Conservation (phyloP, 345 rosid species). For the Euphorbia peplus region DNA sequence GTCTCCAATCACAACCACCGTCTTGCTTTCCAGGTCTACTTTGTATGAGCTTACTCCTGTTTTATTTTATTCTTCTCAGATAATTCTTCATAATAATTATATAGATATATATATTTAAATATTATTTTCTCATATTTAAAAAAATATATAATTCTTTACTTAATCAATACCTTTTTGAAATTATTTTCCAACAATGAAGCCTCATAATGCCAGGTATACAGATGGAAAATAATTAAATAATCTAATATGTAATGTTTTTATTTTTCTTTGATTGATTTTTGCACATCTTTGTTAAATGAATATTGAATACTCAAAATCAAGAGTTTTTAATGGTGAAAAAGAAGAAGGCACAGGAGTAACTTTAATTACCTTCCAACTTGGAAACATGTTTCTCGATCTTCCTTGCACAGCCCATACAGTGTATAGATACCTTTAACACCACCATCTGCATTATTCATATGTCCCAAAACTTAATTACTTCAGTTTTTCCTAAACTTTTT, state of each 20-base stretch:
- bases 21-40: slow-evolving; percentile 88
- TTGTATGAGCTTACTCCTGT: slow-evolving; percentile 89
- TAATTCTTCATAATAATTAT: too few species aligned
- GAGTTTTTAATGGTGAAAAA: too few species aligned
- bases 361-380: slow-evolving; percentile 63
- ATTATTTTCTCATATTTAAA: background rate
- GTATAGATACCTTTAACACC: slow-evolving; percentile 83
- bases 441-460: slow-evolving; percentile 46
- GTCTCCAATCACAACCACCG: slow-evolving; percentile 82
- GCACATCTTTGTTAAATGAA: background rate
- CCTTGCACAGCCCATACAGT: slow-evolving; percentile 88
- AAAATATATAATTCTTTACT: too few species aligned
- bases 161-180: too few species aligned
- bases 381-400: slow-evolving; percentile 88
- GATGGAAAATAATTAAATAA: too few species aligned
- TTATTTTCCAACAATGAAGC: background rate
- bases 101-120: too few species aligned
- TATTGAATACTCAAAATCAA: too few species aligned
- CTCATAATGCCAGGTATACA: background rate
- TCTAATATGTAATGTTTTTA: background rate
- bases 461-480: background rate
- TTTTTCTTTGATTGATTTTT: background rate
- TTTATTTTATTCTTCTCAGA: background rate
- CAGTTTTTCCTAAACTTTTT: too few species aligned
- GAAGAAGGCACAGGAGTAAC: background rate